phyloP scores from a whole-genome alignment of 73 alveolate genomes.

The Paramecium octaurelia region DNA sequence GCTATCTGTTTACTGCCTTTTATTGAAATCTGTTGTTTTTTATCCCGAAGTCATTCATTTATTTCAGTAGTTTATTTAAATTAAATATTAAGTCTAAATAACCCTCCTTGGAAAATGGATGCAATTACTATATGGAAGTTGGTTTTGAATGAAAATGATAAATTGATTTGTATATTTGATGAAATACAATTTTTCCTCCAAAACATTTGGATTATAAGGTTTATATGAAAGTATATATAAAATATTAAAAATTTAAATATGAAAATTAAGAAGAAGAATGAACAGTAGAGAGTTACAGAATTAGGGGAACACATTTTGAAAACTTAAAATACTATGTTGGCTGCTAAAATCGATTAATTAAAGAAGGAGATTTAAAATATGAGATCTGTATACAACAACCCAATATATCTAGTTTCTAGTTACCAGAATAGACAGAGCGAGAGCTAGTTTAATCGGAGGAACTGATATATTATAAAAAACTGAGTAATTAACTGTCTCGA shows the following conservation, averaged over 20 bases:
- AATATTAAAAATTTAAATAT: background rate
- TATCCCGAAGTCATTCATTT: background rate
- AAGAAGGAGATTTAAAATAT: background rate
- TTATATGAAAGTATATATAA: background rate
- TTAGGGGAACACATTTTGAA: background rate
- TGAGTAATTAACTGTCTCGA: background rate
- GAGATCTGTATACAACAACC: background rate
- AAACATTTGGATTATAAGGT: background rate
- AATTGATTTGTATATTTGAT: background rate
- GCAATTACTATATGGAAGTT: background rate
- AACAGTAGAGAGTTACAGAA: background rate
- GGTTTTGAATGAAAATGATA: too few species aligned
- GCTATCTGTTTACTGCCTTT: background rate
- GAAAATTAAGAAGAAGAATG: background rate
- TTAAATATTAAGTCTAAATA: background rate
- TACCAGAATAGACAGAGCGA: background rate
- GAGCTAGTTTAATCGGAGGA: background rate
- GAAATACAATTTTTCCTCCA: background rate
- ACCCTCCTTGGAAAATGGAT: background rate
- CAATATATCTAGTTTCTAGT: slow-evolving; percentile 34
- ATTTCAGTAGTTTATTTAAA: background rate
- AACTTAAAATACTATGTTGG: background rate
- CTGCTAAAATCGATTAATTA: background rate
- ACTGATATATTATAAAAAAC: background rate
- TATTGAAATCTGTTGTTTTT: background rate